Percentiles rank a stretch among this genome's conserved stretches.
phyloP scores from a whole-genome alignment of 2,329 filamentous ascomycete species.

The Xylaria sp. region DNA sequence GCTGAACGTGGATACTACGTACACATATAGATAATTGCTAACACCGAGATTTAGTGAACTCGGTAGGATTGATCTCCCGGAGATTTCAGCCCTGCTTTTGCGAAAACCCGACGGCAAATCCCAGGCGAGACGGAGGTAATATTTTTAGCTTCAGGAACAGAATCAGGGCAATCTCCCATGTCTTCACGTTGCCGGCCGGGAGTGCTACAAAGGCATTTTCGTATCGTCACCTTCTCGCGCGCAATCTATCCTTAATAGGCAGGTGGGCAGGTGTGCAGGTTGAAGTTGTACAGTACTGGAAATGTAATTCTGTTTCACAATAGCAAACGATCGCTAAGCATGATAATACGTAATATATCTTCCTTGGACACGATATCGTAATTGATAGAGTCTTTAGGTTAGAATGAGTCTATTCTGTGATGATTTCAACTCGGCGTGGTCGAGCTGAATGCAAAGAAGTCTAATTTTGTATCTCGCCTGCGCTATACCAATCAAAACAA shows the following conservation, averaged over 20 bases:
- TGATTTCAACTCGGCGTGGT: background rate
- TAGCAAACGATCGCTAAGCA: background rate
- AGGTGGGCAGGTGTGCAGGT: background rate
- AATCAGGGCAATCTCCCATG: background rate
- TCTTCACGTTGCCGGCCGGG: background rate
- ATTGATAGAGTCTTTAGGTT: background rate
- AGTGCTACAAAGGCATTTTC: background rate
- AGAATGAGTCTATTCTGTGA: background rate
- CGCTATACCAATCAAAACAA: background rate
- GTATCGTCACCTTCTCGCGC: background rate
- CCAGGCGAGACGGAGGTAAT: background rate
- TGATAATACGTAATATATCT: background rate
- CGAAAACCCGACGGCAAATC: background rate
- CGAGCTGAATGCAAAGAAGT: background rate
- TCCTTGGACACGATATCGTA: background rate
- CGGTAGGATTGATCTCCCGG: constrained; percentile 3
- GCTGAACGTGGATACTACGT: background rate
- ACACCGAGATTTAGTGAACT: constrained; percentile 1
- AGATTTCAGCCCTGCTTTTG: background rate
- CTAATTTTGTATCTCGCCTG: background rate
- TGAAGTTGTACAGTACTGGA: background rate
- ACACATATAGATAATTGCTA: background rate
- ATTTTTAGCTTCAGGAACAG: constrained; percentile 9
- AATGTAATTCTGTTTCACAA: background rate
- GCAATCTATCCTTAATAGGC: background rate